Percentiles rank a stretch among this genome's conserved stretches.
Evolutionary conservation across 2,329 filamentous ascomycete species (phyloP).

Genomic region (Cladosporium sp.): DNA sequence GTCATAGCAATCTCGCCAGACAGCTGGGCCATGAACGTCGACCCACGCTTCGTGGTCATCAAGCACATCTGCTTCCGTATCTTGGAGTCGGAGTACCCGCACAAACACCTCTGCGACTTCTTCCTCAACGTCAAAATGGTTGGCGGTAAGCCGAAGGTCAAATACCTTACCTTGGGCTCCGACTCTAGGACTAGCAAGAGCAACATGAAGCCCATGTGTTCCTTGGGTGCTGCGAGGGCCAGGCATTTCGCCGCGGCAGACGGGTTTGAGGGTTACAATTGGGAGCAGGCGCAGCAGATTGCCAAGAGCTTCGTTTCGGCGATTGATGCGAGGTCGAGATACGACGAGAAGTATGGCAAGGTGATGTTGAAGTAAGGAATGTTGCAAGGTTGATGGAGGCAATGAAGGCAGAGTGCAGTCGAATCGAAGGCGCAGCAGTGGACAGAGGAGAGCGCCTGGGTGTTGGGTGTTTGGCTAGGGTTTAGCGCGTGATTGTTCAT

Average conservation of each 20-base stretch:
- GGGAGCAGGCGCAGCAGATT: background rate
- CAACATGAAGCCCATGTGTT: background rate
- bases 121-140: background rate
- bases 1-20: background rate
- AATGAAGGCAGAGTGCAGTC: background rate
- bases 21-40: background rate
- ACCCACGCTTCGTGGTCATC: background rate
- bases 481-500: background rate
- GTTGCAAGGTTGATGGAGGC: background rate
- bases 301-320: slow-evolving; percentile 1
- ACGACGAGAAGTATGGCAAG: background rate
- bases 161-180: background rate
- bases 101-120: background rate
- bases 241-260: background rate
- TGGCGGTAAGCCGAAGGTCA: background rate
- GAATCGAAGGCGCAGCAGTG: background rate
- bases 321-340: background rate
- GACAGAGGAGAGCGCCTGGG: background rate
- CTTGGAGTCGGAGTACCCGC: background rate
- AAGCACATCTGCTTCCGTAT: slow-evolving; percentile 9
- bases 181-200: background rate
- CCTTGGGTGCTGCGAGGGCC: background rate
- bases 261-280: background rate
- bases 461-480: background rate
- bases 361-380: background rate